Evolutionary conservation across 108 stramenopile species (phyloP).

Genomic region (Pseudonitzschia delicatissima): DNA sequence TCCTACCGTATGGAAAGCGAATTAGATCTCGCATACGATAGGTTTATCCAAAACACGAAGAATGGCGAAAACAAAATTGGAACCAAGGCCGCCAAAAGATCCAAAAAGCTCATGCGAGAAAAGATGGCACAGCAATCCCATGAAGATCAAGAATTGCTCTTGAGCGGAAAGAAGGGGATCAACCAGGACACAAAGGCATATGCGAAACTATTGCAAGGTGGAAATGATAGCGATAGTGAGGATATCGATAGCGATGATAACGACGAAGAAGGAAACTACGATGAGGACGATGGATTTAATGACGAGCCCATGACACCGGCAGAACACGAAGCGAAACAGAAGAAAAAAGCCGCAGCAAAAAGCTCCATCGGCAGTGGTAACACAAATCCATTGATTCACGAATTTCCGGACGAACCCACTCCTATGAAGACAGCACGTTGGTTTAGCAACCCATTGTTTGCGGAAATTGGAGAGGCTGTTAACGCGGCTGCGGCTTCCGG

Average conservation of each 20-base stretch:
- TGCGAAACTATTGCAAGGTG: slow-evolving; percentile 69
- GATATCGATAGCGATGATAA: slow-evolving; percentile 40
- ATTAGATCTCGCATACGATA: slow-evolving; percentile 85
- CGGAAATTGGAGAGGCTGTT: slow-evolving; percentile 67
- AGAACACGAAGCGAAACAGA: slow-evolving; percentile 48
- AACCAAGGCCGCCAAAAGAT: slow-evolving; percentile 78
- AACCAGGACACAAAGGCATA: slow-evolving; percentile 70
- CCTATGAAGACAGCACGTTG: slow-evolving; percentile 86
- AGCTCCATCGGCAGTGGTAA: slow-evolving; percentile 4
- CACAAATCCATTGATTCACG: slow-evolving; percentile 78
- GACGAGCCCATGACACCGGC: slow-evolving; percentile 51
- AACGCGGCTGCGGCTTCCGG: slow-evolving; percentile 44
- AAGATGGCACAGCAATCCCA: slow-evolving; percentile 79
- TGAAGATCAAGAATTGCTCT: slow-evolving; percentile 81
- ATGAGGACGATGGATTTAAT: slow-evolving; percentile 57
- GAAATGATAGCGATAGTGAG: slow-evolving; percentile 58
- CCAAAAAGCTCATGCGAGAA: slow-evolving; percentile 70
- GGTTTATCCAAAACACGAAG: slow-evolving; percentile 72
- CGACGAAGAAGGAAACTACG: slow-evolving; percentile 49
- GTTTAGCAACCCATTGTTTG: slow-evolving; percentile 93
- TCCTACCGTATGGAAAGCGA: slow-evolving; percentile 70
- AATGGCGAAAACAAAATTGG: slow-evolving; percentile 73
- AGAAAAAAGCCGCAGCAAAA: slow-evolving; percentile 13
- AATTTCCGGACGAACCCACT: slow-evolving; percentile 66
- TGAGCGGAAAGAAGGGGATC: slow-evolving; percentile 48